Base-by-base conservation (phyloP, 805 yeast species). In the Soucietia sequanensis region DNA sequence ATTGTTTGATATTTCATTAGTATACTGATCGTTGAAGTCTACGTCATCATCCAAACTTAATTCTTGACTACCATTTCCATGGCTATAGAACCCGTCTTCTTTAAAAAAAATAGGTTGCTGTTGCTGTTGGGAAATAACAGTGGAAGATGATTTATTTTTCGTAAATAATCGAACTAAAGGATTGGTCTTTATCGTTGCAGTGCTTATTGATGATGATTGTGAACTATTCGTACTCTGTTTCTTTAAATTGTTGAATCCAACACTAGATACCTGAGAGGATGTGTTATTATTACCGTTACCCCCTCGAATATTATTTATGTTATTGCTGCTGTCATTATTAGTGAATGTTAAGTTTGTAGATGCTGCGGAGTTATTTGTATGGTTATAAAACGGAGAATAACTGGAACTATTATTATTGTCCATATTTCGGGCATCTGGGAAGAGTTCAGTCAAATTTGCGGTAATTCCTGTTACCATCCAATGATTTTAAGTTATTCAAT, bases 221-320 rank as follows among this genome's bases (percentile, higher is more conserved):
- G 66, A 59, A 5, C 51, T 38, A 34, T 58, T 55, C 12, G 67
- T 58, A 26, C 46, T 43, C 16, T 46, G 37, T 38, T 62, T 62
- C 43, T 59, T 61, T 16, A 63, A 40, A 31, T 48, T 62, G 33
- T 52, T 63, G 39, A 63, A 63, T 6, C 59, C 63, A 5, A 58
- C 61, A 30, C 52, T 47, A 2, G 60, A 54, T 3, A 56, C 46
- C 27, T 51, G 56, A 4, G 48, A 41, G 4, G 47, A 27, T n/a
- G n/a, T n/a, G n/a, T n/a, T n/a, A n/a, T n/a, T n/a, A n/a, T n/a
- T n/a, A n/a, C n/a, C n/a, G n/a, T 26, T 6, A 26, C 25, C n/a
- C 9, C 27, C 27, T n/a, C 12, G 13, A 7, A 14, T 16, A 24
- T n/a, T 24, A 12, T 6, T 24, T 10, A 24, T 11, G 24, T 22